phyloP scores from a whole-genome alignment of 202 grass and related monocot species.

The Bolboschoenoplectus hybrid region DNA sequence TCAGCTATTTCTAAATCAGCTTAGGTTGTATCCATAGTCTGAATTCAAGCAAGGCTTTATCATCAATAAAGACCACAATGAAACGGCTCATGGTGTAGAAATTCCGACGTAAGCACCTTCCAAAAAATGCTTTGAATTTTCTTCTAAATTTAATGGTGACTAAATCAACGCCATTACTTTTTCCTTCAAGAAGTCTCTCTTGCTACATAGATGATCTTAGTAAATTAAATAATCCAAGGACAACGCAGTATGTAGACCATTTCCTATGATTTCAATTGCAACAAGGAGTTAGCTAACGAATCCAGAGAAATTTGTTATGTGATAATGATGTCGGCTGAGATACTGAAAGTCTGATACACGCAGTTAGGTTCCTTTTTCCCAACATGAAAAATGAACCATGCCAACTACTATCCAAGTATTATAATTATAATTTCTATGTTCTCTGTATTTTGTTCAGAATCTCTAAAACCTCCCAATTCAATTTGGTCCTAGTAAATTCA shows the following conservation, averaged over 20 bases:
- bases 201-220: too few species aligned
- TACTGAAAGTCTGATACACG: background rate
- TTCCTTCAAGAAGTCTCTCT: too few species aligned
- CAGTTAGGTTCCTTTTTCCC: background rate
- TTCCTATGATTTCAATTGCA: too few species aligned
- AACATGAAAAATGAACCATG: constrained; percentile 7
- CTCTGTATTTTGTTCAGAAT: background rate
- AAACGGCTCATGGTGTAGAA: too few species aligned
- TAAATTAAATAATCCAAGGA: too few species aligned
- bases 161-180: too few species aligned
- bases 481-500: background rate
- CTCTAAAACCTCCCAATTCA: background rate
- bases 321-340: too few species aligned
- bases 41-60: background rate
- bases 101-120: too few species aligned
- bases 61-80: background rate
- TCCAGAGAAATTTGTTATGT: background rate
- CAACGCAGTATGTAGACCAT: too few species aligned
- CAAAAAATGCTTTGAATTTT: background rate
- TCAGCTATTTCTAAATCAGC: background rate
- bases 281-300: background rate
- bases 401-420: background rate
- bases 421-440: background rate
- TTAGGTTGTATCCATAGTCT: background rate
- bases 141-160: background rate